Evolutionary conservation across 1,139 yeast genomes (phyloP), one percentile per base, ranked within the genome.

Genomic region (Kodamaea suecica): DNA sequence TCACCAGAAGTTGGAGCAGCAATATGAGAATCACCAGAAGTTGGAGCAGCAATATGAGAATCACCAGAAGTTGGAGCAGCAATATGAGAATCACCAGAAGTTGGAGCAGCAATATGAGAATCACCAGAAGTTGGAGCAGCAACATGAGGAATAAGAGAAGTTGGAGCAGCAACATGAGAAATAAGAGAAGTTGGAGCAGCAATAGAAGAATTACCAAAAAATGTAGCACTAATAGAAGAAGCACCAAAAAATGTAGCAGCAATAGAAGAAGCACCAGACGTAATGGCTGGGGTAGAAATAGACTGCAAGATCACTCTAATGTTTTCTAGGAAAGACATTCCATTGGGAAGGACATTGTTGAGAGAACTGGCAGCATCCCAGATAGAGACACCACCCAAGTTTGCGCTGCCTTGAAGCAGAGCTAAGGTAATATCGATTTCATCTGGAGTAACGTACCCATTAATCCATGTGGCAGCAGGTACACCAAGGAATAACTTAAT

Each of bases 291-390:
- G 11, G 44, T 32, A 11, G 57, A 44, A n/a, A 59, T 53, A 11
- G 57, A 54, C 43, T 56, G 60, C 59, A 61, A 55, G 29, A 56
- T 34, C 8, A 58, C 47, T 10, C 11, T 27, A 11, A 17, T 17
- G 23, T 17, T 27, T 16, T 27, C 28, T 53, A 42, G 16, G 55
- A 55, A 25, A 14, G 10, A 4, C 52, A 31, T 33, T 42, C 50
- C 30, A 46, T 40, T 17, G 12, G 23, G 4, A 9, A 16, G 20
- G 21, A 17, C 17, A 17, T 31, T 31, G 9, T 23, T 15, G 17
- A n/a, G n/a, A n/a, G n/a, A n/a, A n/a, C n/a, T n/a, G 31, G 46
- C 37, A 16, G 95, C 95, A 60, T 88, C 96, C 97, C 97, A 88
- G 42, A 87, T 62, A 65, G 85, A 79, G 48, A 88, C 73, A 55